phyloP scores from a whole-genome alignment of 306 rosid genomes.

The Aeschynomene evenia region DNA sequence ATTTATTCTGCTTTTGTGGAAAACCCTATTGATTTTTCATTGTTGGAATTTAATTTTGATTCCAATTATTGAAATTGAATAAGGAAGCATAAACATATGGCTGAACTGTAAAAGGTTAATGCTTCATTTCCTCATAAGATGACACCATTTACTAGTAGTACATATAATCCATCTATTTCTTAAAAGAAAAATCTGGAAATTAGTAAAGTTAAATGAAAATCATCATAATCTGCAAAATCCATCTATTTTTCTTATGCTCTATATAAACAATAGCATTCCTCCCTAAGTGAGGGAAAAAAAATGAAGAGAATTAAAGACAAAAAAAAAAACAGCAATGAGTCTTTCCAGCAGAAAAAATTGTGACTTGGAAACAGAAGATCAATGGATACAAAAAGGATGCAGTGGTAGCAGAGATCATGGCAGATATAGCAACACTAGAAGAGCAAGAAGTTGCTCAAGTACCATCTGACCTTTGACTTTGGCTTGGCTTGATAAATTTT shows the following conservation, averaged over 20 bases:
- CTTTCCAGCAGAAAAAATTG: slow-evolving; percentile 5
- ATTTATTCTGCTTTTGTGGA: too few relatives aligned
- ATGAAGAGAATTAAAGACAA: not conserved
- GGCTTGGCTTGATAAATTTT: slow-evolving; percentile 20
- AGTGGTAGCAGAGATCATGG: slow-evolving; percentile 11
- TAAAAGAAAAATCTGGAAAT: not conserved
- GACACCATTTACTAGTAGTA: not conserved
- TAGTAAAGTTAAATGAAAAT: slow-evolving; percentile 11
- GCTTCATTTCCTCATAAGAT: slow-evolving; percentile 6
- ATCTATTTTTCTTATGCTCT: slow-evolving; percentile 25
- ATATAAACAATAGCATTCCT: slow-evolving; percentile 1
- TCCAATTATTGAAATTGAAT: not conserved
- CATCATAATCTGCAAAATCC: slow-evolving; percentile 25
- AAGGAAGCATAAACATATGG: not conserved
- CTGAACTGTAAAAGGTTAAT: not conserved
- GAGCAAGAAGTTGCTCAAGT: slow-evolving; percentile 24
- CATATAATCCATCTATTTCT: not conserved
- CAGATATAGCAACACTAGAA: not conserved
- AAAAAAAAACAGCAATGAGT: not conserved
- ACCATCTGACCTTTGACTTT: slow-evolving; percentile 36
- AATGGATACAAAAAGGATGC: slow-evolving; percentile 16
- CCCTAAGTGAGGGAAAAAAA: not conserved
- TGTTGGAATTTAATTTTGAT: not conserved
- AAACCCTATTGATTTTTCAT: not conserved
- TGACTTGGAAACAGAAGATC: slow-evolving; percentile 21